Conservation (phyloP, 192 early-diverging fungal species). For the Phycomyces nitens region DNA sequence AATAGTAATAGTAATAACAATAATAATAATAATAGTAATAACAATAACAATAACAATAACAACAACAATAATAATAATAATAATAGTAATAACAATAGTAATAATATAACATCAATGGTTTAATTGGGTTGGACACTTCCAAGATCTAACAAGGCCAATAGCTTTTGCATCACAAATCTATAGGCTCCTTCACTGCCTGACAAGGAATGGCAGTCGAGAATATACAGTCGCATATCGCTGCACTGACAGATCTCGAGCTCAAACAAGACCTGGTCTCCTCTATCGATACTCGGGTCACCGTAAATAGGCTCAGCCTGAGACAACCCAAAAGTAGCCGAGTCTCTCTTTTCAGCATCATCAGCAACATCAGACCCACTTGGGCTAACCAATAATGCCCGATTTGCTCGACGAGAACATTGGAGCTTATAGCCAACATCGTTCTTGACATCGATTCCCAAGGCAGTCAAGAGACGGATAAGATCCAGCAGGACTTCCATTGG, state of each 20-base stretch:
- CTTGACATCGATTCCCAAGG: slow-evolving; percentile 47
- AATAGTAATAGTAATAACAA: too few relatives aligned
- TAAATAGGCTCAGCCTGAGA: slow-evolving; percentile 39
- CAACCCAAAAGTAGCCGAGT: not conserved
- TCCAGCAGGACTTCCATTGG: slow-evolving; percentile 65
- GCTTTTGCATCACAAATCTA: slow-evolving; percentile 66
- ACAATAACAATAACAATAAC: too few relatives aligned
- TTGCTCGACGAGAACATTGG: slow-evolving; percentile 39
- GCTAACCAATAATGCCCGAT: not conserved
- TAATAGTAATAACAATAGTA: too few relatives aligned
- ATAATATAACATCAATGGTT: too few relatives aligned
- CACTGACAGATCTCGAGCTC: slow-evolving; percentile 83
- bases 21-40: too few relatives aligned
- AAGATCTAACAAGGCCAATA: slow-evolving; percentile 43
- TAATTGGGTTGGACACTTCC: not conserved
- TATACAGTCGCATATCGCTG: slow-evolving; percentile 77
- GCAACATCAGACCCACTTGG: not conserved
- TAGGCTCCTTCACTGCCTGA: slow-evolving; percentile 68
- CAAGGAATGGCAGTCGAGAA: slow-evolving; percentile 62
- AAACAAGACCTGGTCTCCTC: slow-evolving; percentile 77
- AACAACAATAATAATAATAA: too few relatives aligned
- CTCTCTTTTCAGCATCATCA: not conserved
- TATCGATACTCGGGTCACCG: slow-evolving; percentile 47
- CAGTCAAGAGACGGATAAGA: slow-evolving; percentile 48
- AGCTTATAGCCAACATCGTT: slow-evolving; percentile 50